Evolutionary conservation across 495 filamentous ascomycete species (phyloP).

Genomic region (Xylaria castorea): DNA sequence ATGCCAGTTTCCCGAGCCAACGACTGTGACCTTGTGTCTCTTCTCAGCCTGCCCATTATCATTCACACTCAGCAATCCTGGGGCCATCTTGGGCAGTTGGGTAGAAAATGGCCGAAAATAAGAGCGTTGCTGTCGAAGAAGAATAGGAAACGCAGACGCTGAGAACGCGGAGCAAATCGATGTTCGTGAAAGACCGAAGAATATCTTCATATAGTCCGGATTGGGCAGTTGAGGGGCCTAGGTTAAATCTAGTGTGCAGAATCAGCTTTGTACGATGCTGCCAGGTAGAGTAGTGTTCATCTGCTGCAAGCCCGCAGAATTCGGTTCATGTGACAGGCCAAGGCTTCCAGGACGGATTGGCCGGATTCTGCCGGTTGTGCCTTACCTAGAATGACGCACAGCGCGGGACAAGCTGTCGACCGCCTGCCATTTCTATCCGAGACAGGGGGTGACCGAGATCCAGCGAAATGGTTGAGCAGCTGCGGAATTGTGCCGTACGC

Average conservation of each 20-base stretch:
- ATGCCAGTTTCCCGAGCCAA: slow-evolving; percentile 97
- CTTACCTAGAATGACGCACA: slow-evolving; percentile 26
- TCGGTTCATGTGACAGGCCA: slow-evolving; percentile 25
- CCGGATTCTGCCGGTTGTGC: slow-evolving; percentile 21
- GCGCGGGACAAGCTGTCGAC: background rate
- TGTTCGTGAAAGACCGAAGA: slow-evolving; percentile 15
- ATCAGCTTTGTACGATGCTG: slow-evolving; percentile 3
- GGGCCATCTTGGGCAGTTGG: slow-evolving; percentile 25
- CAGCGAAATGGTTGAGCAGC: slow-evolving; percentile 2
- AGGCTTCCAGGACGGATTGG: background rate
- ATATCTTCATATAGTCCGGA: slow-evolving; percentile 20
- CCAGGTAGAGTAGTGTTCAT: background rate
- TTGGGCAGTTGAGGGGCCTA: background rate
- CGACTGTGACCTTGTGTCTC: slow-evolving; percentile 92
- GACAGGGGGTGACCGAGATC: background rate
- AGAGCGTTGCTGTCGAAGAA: background rate
- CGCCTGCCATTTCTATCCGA: slow-evolving; percentile 17
- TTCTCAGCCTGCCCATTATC: slow-evolving; percentile 45
- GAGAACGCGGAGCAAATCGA: slow-evolving; percentile 7
- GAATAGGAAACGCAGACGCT: slow-evolving; percentile 1
- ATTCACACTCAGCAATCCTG: slow-evolving; percentile 24
- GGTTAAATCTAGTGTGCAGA: background rate
- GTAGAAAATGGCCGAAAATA: slow-evolving; percentile 17
- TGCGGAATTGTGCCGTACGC: background rate
- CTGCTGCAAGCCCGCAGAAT: background rate